Conservation (phyloP, 1,139 yeast genomes). For the Torulaspora pretoriensis region DNA sequence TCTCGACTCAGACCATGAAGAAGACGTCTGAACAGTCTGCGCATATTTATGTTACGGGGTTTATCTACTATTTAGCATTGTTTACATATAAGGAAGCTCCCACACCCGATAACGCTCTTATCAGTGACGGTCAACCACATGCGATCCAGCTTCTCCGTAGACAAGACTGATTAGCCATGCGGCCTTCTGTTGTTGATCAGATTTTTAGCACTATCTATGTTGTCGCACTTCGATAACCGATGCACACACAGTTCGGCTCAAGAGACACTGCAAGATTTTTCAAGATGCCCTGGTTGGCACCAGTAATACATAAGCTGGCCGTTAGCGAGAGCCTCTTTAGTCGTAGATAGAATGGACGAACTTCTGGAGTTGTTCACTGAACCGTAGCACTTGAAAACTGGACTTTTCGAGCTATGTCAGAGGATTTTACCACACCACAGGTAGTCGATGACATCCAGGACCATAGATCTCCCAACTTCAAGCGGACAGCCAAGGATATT, state of each 20-base stretch:
- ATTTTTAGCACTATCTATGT: neutral
- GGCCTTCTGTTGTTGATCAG: neutral
- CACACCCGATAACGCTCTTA: too few species aligned
- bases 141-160: neutral
- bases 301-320: neutral
- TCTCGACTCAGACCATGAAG: slow-evolving; percentile 6
- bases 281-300: neutral
- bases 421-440: slow-evolving; percentile 24
- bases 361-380: neutral
- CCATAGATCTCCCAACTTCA: slow-evolving; percentile 7
- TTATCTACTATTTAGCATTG: too few species aligned
- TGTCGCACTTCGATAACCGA: slow-evolving; percentile 1
- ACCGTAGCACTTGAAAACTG: neutral
- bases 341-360: too few species aligned
- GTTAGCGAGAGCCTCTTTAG: too few species aligned
- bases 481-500: slow-evolving; percentile 71
- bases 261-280: neutral
- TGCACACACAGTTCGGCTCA: neutral
- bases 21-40: slow-evolving; percentile 1
- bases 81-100: too few species aligned
- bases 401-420: slow-evolving; percentile 19
- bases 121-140: too few species aligned
- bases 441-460: slow-evolving; percentile 20
- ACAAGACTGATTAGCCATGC: neutral
- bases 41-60: too few species aligned